Evolutionary conservation across 2,329 filamentous ascomycete genomes (phyloP).

Genomic region (Akanthomyces muscarius): DNA sequence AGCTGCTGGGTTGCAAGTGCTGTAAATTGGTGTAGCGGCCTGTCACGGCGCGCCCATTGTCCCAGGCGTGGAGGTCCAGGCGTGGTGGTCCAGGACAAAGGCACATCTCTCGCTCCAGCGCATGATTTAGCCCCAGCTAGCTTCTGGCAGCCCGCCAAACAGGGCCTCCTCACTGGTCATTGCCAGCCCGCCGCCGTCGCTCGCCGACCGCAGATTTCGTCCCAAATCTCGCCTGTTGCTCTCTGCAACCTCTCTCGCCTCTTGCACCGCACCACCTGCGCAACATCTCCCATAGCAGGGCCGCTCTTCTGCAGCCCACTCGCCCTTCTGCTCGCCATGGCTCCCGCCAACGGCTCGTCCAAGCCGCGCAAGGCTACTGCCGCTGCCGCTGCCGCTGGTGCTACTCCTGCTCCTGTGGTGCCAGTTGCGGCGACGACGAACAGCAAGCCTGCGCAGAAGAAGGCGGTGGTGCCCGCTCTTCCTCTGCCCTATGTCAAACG

Average conservation of each 20-base stretch:
- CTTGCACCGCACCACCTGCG: constrained; percentile 1
- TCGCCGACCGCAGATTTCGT: constrained; percentile 14
- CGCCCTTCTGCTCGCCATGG: constrained; percentile 17
- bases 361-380: constrained; percentile 30
- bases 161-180: neutral
- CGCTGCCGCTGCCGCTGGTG: constrained; percentile 18
- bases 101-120: neutral
- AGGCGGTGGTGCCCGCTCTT: constrained; percentile 36
- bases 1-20: too few species aligned
- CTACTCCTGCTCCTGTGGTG: neutral
- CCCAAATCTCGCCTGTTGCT: constrained; percentile 7
- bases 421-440: constrained; percentile 14
- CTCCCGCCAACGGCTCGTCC: constrained; percentile 27
- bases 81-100: too few species aligned
- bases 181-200: neutral
- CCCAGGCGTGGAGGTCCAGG: too few species aligned
- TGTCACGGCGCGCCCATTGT: too few species aligned
- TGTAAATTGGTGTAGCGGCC: too few species aligned
- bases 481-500: constrained; percentile 38
- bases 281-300: constrained; percentile 10
- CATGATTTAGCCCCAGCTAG: neutral
- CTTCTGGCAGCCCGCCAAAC: neutral
- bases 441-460: constrained; percentile 25
- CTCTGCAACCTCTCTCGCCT: neutral
- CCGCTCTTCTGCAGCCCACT: constrained; percentile 14